phyloP scores from a whole-genome alignment of 2,329 filamentous ascomycete species.

The Tolypocladium tundrense region DNA sequence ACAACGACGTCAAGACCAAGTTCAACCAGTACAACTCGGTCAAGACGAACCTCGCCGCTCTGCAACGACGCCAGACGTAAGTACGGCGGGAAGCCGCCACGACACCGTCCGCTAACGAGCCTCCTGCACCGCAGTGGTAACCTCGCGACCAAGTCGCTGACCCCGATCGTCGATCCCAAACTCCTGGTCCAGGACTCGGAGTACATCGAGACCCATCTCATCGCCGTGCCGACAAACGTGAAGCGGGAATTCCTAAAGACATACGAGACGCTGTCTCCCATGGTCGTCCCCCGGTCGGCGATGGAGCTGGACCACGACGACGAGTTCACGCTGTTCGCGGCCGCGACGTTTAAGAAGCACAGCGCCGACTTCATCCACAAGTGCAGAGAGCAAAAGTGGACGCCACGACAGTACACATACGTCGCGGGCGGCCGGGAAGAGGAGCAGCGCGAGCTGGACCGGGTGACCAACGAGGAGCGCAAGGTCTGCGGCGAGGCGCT shows the following conservation, averaged over 20 bases:
- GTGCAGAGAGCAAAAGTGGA: slow-evolving; percentile 87
- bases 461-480: slow-evolving; percentile 72
- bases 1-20: slow-evolving; percentile 92
- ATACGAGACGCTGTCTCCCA: slow-evolving; percentile 80
- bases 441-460: slow-evolving; percentile 77
- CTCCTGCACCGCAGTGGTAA: slow-evolving; percentile 55
- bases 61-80: slow-evolving; percentile 83
- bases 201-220: slow-evolving; percentile 90
- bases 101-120: slow-evolving; percentile 4
- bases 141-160: slow-evolving; percentile 84
- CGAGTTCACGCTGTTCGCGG: slow-evolving; percentile 80
- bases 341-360: slow-evolving; percentile 90
- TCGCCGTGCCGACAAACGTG: slow-evolving; percentile 71
- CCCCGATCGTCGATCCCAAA: slow-evolving; percentile 74
- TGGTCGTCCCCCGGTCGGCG: slow-evolving; percentile 89
- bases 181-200: slow-evolving; percentile 82
- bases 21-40: slow-evolving; percentile 89
- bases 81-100: slow-evolving; percentile 14
- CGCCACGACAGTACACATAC: slow-evolving; percentile 87
- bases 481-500: slow-evolving; percentile 91
- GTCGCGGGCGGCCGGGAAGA: slow-evolving; percentile 83
- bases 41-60: slow-evolving; percentile 70
- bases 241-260: slow-evolving; percentile 81
- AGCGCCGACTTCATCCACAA: slow-evolving; percentile 82
- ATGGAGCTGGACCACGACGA: slow-evolving; percentile 72